Base-by-base conservation (phyloP, 2,329 filamentous ascomycete species). In the Colletotrichum echinochloae region DNA sequence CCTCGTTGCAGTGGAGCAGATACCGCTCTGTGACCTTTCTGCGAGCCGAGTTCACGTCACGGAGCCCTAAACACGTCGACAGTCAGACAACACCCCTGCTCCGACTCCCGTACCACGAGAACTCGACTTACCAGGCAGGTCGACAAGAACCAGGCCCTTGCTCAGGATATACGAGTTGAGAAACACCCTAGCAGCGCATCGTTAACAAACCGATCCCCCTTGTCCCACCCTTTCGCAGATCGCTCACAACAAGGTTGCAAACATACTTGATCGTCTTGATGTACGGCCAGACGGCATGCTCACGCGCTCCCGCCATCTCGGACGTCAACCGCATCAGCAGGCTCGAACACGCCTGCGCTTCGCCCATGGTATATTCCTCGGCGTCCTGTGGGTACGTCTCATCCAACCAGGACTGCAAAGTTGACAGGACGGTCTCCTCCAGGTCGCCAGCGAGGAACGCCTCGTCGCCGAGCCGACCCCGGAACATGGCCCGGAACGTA, bases 71-170 rank as follows among this genome's bases (percentile, higher is more conserved):
- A 46, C 23, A 46, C 4, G n/a, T 20, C 11, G 56, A 18, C 3
- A 2, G 18, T 30, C 2, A 57, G 37, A 41, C 28, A 41, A 33
- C 0, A 41, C 1, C 12, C 6, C n/a, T 20, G 14, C 20, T 6
- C 14, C 33, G 14, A 16, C 18, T 23, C 8, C 14, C 2, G 16
- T 1, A 1, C 37, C 18, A 1, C n/a, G 46, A 48, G n/a, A 20
- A n/a, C 41, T 23, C 1, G 14, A 71, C 74, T 28, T 78, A 84
- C 83, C 84, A 33, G 85, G 84, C 23, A 87, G 79, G 67, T 87
- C 85, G 0, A 84, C 84, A 8, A 87, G 78, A 5, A 86, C 74
- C 1, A 87, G 77, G 0, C 85, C 85, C 63, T 81, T 83, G 66
- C 83, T 84, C 11, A 87, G 74, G 23, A 87, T 84, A 69, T 84